phyloP scores from a whole-genome alignment of 345 rosid genomes.

The Bretschneidera sinensis region DNA sequence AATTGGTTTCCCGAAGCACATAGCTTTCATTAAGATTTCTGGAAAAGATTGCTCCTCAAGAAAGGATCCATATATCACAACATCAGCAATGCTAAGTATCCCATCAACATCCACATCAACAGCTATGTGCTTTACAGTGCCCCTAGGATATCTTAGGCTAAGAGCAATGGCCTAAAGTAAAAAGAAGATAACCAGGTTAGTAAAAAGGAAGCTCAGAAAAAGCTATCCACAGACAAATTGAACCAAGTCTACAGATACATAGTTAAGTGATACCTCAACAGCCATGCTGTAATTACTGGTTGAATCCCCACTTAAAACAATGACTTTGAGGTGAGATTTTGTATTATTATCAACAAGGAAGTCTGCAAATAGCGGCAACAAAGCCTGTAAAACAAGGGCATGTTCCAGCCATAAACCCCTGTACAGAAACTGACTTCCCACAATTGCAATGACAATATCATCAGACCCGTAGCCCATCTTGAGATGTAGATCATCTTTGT shows the following conservation, averaged over 20 bases:
- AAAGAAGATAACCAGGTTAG: conserved; percentile 12
- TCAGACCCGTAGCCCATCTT: conserved; percentile 43
- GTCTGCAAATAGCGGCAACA: conserved; percentile 48
- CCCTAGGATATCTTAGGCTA: conserved; percentile 65
- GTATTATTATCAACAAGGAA: conserved; percentile 33
- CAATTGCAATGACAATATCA: conserved; percentile 60
- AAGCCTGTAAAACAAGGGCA: conserved; percentile 71
- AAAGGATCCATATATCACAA: conserved; percentile 86
- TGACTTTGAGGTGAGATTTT: conserved; percentile 48
- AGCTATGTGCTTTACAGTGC: conserved; percentile 59
- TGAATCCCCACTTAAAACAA: conserved; percentile 58
- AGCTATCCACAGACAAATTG: conserved; percentile 1
- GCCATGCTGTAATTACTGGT: conserved; percentile 66
- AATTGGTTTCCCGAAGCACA: conserved; percentile 73
- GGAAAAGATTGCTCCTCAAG: conserved; percentile 94
- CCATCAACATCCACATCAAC: conserved; percentile 40
- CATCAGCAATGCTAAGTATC: conserved; percentile 56
- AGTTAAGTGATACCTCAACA: conserved; percentile 60
- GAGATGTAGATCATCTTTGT: conserved; percentile 24
- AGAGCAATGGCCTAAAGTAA: conserved; percentile 57
- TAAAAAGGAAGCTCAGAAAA: conserved; percentile 8
- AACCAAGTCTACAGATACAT: conserved; percentile 7
- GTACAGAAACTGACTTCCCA: conserved; percentile 80
- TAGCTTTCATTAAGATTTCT: conserved; percentile 64
- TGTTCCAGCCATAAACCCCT: conserved; percentile 96